Evolutionary conservation across 2,329 filamentous ascomycete species (phyloP).

Genomic region (Fusarium sp.): DNA sequence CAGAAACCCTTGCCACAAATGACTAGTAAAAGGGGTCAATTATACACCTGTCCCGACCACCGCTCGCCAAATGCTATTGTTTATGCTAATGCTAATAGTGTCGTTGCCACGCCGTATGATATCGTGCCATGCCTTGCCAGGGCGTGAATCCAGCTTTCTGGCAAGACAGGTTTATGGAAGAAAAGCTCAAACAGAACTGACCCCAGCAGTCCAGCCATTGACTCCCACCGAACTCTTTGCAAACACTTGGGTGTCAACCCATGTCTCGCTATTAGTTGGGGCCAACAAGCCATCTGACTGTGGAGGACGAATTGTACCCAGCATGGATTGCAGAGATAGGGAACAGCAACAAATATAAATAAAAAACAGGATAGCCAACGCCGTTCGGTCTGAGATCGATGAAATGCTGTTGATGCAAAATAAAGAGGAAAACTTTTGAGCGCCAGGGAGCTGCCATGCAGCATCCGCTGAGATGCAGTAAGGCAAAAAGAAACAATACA

Average conservation of each 20-base stretch:
- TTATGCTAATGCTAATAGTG: slow-evolving; percentile 35
- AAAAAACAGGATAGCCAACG: slow-evolving; percentile 32
- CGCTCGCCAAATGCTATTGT: slow-evolving; percentile 35
- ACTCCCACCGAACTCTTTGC: slow-evolving; percentile 10
- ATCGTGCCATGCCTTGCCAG: slow-evolving; percentile 26
- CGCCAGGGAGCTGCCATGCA: slow-evolving; percentile 34
- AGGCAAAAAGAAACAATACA: slow-evolving; percentile 21
- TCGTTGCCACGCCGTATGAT: slow-evolving; percentile 26
- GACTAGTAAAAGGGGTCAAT: slow-evolving; percentile 7
- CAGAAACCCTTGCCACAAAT: slow-evolving; percentile 1
- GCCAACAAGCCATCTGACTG: slow-evolving; percentile 8
- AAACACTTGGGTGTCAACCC: slow-evolving; percentile 14
- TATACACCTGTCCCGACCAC: slow-evolving; percentile 35
- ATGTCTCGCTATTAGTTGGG: slow-evolving; percentile 18
- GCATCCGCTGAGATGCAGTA: slow-evolving; percentile 31
- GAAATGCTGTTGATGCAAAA: slow-evolving; percentile 39
- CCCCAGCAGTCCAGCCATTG: slow-evolving; percentile 14
- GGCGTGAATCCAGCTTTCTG: slow-evolving; percentile 6
- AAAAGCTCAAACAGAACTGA: slow-evolving; percentile 11
- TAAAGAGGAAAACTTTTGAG: slow-evolving; percentile 44
- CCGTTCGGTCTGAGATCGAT: slow-evolving; percentile 30
- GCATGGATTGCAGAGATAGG: slow-evolving; percentile 8
- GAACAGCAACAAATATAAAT: slow-evolving; percentile 3
- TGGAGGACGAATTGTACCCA: slow-evolving; percentile 6
- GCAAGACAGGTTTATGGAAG: slow-evolving; percentile 25